Evolutionary conservation across 768 basidiomycete genomes (phyloP), one percentile per base, ranked within the genome.

Genomic region (Sarcodon sp.): DNA sequence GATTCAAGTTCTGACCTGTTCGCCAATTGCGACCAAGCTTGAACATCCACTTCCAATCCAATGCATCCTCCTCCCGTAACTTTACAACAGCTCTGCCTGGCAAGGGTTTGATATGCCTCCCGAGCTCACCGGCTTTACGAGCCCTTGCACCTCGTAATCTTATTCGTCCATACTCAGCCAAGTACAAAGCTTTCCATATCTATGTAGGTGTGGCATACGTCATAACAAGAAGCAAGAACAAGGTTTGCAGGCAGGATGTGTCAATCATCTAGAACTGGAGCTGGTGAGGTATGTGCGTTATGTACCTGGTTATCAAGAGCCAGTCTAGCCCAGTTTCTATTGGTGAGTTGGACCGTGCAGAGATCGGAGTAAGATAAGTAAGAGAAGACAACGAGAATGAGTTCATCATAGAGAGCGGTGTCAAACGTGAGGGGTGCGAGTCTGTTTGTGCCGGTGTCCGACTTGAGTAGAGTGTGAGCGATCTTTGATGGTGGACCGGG

Each of bases 11-110:
- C 21, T 27, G 21, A 87, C 87, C 87, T 63, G 66, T 83, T 60
- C 73, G 74, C 87, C 87, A 89, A 54, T 88, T 88, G 12, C 78
- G 78, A 55, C 83, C 86, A 52, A 87, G 83, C 48, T 83, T 73
- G 61, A 87, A 88, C 85, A 88, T 87, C 76, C 77, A 83, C 62
- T 85, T 87, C 86, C 86, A 89, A 57, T 86, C 78, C 58, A 71
- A 75, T 43, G 64, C 50, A 32, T 66, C 59, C 34, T 63, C 59
- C 15, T 64, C 58, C 15, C 67, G 64, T 32, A 57, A 55, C 50
- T 64, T 53, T 37, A 48, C 44, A 27, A 35, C 51, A 4, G 67
- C 73, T 59, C 79, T 64, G 27, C 68, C 70, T 9, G 83, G 84
- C 31, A 88, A 64, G 2, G 73, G 68, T 55, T 69, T 78, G 18